Conservation (phyloP, 192 early-diverging fungal species). For the Phlyctochytrium arcticum region DNA sequence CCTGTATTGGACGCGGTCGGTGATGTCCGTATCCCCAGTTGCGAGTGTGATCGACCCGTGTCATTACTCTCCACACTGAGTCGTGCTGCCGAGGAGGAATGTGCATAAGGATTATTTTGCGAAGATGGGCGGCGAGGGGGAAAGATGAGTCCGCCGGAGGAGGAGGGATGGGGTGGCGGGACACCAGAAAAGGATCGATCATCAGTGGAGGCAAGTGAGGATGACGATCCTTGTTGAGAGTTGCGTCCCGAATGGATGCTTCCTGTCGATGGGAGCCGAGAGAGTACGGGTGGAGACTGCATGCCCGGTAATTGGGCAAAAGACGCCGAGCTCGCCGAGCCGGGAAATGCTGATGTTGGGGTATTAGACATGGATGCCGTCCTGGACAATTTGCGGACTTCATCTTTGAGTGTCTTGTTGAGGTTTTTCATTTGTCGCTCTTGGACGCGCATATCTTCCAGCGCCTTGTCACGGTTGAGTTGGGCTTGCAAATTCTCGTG, state of each 20-base stretch:
- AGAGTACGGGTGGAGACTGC: conserved; percentile 24
- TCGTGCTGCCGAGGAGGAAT: too few species aligned
- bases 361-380: conserved; percentile 17
- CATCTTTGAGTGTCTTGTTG: conserved; percentile 79
- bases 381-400: conserved; percentile 66
- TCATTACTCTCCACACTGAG: neutral
- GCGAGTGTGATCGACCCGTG: neutral
- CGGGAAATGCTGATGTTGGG: conserved; percentile 1
- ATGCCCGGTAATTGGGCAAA: too few species aligned
- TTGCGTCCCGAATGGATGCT: neutral
- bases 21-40: too few species aligned
- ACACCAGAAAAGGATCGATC: too few species aligned
- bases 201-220: conserved; percentile 9
- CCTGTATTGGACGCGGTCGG: neutral
- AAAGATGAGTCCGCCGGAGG: neutral
- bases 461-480: conserved; percentile 43
- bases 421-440: conserved; percentile 66
- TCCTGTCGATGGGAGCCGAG: conserved; percentile 17
- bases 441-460: conserved; percentile 63
- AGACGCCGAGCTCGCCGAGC: too few species aligned
- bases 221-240: conserved; percentile 9
- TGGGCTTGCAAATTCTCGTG: conserved; percentile 19
- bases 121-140: neutral
- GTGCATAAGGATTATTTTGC: neutral
- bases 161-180: too few species aligned